phyloP scores from a whole-genome alignment of 1,284 basidiomycete species.

The Apiotrichum mycotoxinovorans region DNA sequence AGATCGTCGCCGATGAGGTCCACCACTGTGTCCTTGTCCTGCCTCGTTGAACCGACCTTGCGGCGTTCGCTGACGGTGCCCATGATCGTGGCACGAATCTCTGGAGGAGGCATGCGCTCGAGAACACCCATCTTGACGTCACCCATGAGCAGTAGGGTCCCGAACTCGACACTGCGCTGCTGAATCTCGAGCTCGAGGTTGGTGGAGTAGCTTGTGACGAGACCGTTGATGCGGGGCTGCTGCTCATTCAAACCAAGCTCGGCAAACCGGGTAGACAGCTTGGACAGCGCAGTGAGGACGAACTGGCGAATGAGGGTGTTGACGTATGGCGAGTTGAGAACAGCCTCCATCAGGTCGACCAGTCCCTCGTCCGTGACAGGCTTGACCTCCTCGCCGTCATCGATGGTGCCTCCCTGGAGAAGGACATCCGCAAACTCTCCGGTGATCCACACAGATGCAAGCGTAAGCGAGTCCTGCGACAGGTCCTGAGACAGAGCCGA shows the following conservation, averaged over 20 bases:
- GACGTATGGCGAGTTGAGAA: constrained; percentile 89
- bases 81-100: constrained; percentile 89
- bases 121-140: constrained; percentile 84
- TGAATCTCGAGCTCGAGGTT: constrained; percentile 92
- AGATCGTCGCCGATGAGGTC: constrained; percentile 77
- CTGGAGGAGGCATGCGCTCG: constrained; percentile 97
- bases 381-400: constrained; percentile 73
- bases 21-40: constrained; percentile 64
- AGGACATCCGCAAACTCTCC: constrained; percentile 95
- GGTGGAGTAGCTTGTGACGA: constrained; percentile 73
- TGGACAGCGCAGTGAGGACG: constrained; percentile 83
- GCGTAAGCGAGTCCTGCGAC: constrained; percentile 91
- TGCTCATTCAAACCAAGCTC: constrained; percentile 57
- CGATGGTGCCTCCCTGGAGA: constrained; percentile 80
- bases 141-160: constrained; percentile 67
- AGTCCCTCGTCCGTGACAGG: constrained; percentile 73
- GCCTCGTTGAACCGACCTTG: constrained; percentile 80
- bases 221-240: constrained; percentile 69
- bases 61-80: constrained; percentile 87
- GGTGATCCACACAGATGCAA: constrained; percentile 91
- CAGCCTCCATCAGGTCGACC: constrained; percentile 79
- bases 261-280: constrained; percentile 71
- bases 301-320: constrained; percentile 90
- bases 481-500: constrained; percentile 83
- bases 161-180: constrained; percentile 93